Evolutionary conservation across 345 rosid species (phyloP).

Genomic region (Balakata baccata): DNA sequence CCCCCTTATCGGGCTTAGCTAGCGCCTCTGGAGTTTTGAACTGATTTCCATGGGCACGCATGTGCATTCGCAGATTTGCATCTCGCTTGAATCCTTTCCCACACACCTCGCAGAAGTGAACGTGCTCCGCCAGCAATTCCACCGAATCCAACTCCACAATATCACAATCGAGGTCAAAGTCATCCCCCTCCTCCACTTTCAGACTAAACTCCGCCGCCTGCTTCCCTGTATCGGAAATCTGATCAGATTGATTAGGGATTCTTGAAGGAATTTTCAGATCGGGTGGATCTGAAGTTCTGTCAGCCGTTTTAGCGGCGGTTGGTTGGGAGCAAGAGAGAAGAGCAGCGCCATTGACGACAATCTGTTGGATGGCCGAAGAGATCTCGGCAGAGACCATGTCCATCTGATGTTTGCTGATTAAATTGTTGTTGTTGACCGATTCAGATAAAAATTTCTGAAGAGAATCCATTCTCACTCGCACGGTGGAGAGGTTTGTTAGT

Average conservation of each 20-base stretch:
- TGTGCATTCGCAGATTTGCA: slow-evolving; percentile 75
- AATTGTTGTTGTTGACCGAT: slow-evolving; percentile 37
- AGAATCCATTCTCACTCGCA: slow-evolving; percentile 43
- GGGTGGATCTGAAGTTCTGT: not conserved
- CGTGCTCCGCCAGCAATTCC: slow-evolving; percentile 59
- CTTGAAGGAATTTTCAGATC: not conserved
- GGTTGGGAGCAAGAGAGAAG: slow-evolving; percentile 35
- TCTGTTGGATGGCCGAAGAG: slow-evolving; percentile 46
- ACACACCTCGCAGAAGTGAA: slow-evolving; percentile 65
- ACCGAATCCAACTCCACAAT: slow-evolving; percentile 59
- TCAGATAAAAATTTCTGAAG: slow-evolving; percentile 39
- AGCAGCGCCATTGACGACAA: slow-evolving; percentile 50
- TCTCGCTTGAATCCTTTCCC: slow-evolving; percentile 79
- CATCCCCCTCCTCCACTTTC: slow-evolving; percentile 12
- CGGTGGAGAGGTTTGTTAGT: slow-evolving; percentile 36
- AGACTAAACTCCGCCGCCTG: not conserved
- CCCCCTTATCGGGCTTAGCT: slow-evolving; percentile 35
- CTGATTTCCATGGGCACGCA: slow-evolving; percentile 75
- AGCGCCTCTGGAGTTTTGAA: slow-evolving; percentile 62
- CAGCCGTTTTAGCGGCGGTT: not conserved
- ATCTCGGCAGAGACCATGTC: slow-evolving; percentile 49
- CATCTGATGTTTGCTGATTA: slow-evolving; percentile 42
- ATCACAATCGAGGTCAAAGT: slow-evolving; percentile 30
- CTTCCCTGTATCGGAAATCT: not conserved
- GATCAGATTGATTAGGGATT: not conserved